A percentile compares a stretch with the other conserved stretches of the same genome.
Conservation (phyloP, 306 rosid species). For the Cyclanthera cordifolia region DNA sequence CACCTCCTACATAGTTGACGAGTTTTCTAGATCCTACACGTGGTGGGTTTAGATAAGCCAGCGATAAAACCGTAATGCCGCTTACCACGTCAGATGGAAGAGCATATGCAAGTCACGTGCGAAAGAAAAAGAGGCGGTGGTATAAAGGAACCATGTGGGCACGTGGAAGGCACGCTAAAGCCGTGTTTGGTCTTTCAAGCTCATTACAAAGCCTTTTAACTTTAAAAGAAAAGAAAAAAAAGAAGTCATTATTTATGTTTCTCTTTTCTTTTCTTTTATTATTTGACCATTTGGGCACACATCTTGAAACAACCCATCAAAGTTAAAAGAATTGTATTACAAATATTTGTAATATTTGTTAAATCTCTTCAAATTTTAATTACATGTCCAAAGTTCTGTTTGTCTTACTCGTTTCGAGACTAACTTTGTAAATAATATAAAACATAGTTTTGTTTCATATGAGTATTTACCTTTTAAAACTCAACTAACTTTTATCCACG, state of each 20-base stretch:
- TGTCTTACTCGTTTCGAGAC: too few species aligned
- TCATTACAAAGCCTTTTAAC: neutral
- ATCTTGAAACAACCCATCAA: neutral
- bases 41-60: neutral
- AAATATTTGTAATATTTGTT: too few species aligned
- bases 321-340: too few species aligned
- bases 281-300: neutral
- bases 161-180: conserved; percentile 14
- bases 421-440: too few species aligned
- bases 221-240: too few species aligned
- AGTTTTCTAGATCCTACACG: neutral
- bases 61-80: neutral
- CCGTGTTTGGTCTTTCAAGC: too few species aligned
- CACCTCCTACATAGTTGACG: neutral
- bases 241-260: neutral
- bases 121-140: neutral
- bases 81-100: neutral
- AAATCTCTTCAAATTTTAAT: too few species aligned
- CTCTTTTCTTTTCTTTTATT: neutral
- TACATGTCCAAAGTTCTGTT: too few species aligned
- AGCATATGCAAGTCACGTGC: conserved; percentile 36
- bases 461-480: too few species aligned
- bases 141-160: conserved; percentile 2
- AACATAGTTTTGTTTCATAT: too few species aligned
- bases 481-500: too few species aligned